These are phyloP conservation scores for Globisporangium megalacanthum DNA, from an alignment of 352 stramenopile species.

Conservation along the genomic window DNA sequence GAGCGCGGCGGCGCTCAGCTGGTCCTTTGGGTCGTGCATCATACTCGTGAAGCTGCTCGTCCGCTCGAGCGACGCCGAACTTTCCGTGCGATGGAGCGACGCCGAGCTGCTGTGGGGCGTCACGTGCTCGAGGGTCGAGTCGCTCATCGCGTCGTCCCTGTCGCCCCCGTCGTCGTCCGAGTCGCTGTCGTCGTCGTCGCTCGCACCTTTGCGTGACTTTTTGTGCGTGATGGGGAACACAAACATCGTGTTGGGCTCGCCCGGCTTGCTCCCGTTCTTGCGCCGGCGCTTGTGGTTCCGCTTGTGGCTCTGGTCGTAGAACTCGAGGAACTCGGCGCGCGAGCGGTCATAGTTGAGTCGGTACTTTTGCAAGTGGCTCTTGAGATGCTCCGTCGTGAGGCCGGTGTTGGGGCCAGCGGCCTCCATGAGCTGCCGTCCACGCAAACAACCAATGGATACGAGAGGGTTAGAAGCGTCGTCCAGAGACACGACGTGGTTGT, in stretches of 20 bases:
- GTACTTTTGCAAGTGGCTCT: constrained; percentile 88
- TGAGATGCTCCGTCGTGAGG: constrained; percentile 84
- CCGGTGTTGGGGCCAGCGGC: constrained; percentile 40
- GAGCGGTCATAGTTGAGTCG: constrained; percentile 85
- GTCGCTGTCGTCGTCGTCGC: constrained; percentile 28
- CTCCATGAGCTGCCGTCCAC: constrained; percentile 59
- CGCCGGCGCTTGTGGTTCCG: constrained; percentile 51
- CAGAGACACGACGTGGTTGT: too few relatives aligned
- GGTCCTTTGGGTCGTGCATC: constrained; percentile 15
- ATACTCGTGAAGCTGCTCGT: constrained; percentile 12
- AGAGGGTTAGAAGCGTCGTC: not conserved
- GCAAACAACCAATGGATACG: constrained; percentile 9
- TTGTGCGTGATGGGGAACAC: constrained; percentile 74
- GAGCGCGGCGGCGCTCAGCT: constrained; percentile 1
- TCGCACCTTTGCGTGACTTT: constrained; percentile 16
- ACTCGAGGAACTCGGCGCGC: constrained; percentile 79
- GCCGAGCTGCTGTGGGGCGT: constrained; percentile 11
- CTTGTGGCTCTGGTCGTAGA: constrained; percentile 75
- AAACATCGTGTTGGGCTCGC: constrained; percentile 68
- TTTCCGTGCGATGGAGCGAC: not conserved
- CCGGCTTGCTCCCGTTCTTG: constrained; percentile 27
- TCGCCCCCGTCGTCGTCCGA: constrained; percentile 17
- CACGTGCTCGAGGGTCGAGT: constrained; percentile 13
- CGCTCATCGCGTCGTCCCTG: constrained; percentile 14
- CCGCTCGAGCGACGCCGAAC: constrained; percentile 5